Conservation (phyloP, 192 early-diverging fungal species). For the Coemansia umbellata region DNA sequence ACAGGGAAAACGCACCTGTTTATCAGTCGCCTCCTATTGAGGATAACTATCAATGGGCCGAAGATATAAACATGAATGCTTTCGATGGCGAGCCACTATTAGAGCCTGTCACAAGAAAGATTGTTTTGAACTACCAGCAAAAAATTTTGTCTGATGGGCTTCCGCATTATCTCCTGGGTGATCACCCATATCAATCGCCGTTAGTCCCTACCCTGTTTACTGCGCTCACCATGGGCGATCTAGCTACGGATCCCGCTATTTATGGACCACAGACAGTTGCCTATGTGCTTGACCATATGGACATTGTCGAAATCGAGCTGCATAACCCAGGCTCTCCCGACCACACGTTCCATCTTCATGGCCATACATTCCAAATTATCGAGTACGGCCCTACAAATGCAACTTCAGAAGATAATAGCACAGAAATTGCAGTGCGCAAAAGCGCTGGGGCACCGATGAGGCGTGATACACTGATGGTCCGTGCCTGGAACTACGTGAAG, state of each 20-base stretch:
- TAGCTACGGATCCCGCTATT: slow-evolving; percentile 1
- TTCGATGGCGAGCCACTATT: neutral
- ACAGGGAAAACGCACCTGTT: neutral
- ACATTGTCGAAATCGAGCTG: slow-evolving; percentile 62
- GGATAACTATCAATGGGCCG: neutral
- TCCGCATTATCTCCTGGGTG: neutral
- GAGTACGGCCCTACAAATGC: slow-evolving; percentile 50
- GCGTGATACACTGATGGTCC: slow-evolving; percentile 68
- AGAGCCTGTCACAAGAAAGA: neutral
- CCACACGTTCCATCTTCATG: slow-evolving; percentile 78
- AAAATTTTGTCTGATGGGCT: neutral
- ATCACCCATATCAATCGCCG: slow-evolving; percentile 1
- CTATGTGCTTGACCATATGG: slow-evolving; percentile 55
- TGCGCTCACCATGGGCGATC: slow-evolving; percentile 8
- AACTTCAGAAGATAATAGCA: too few species aligned
- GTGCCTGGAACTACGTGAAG: slow-evolving; percentile 53
- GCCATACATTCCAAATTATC: slow-evolving; percentile 74
- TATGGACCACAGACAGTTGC: slow-evolving; percentile 39
- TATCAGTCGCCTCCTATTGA: neutral
- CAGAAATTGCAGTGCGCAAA: slow-evolving; percentile 28
- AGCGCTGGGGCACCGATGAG: slow-evolving; percentile 57
- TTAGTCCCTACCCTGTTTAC: slow-evolving; percentile 11
- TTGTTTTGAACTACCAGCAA: neutral
- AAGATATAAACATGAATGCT: neutral
- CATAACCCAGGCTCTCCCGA: slow-evolving; percentile 61